A percentile compares a stretch with the other conserved stretches of the same genome.
Conservation (phyloP, 768 basidiomycete genomes). For the Mycena pura region DNA sequence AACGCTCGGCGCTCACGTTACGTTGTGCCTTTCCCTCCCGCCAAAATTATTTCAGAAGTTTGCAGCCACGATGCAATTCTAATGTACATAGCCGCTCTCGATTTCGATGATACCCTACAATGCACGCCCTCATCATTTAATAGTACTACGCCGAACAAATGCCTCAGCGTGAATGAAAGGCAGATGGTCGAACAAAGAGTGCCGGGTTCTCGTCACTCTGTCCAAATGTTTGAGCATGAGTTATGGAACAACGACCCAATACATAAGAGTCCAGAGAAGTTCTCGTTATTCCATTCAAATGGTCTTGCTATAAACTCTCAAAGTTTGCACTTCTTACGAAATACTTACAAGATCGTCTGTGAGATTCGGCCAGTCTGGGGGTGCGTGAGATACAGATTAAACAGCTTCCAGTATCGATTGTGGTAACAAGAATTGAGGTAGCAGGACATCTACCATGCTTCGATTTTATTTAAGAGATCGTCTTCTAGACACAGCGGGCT, state of each 20-base stretch:
- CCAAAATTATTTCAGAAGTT: not conserved
- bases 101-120: not conserved
- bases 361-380: not conserved
- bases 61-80: not conserved
- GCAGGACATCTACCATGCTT: constrained; percentile 5
- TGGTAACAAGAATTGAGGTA: constrained; percentile 13
- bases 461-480: constrained; percentile 43
- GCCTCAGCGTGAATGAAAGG: no score
- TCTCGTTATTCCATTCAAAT: no score
- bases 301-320: no score
- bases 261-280: no score
- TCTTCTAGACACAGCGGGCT: constrained; percentile 69
- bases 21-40: not conserved
- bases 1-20: not conserved
- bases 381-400: constrained; percentile 7
- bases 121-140: not conserved
- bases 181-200: no score
- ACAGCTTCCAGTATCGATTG: constrained; percentile 21
- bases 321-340: not conserved
- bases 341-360: not conserved
- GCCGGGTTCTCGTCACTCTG: no score
- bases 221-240: no score
- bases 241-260: no score
- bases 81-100: not conserved
- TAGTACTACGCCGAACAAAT: not conserved